phyloP scores from a whole-genome alignment of 495 filamentous ascomycete genomes.

The Xeromyces bisporus region DNA sequence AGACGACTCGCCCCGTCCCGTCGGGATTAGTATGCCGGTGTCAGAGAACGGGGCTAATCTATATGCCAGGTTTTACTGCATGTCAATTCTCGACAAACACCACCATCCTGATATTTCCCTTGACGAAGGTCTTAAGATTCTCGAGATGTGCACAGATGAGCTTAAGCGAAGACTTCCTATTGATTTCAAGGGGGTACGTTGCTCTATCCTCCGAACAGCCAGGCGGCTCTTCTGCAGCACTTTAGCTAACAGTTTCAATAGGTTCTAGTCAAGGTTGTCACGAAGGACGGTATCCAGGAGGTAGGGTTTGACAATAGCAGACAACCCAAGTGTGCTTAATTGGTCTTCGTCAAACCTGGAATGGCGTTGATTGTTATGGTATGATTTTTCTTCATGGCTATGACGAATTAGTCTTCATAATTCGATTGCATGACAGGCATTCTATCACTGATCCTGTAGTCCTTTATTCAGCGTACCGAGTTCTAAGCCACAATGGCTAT shows the following conservation, averaged over 20 bases:
- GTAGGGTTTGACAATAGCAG: constrained; percentile 66
- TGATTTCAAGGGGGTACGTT: constrained; percentile 82
- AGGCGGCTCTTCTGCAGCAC: neutral
- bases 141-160: constrained; percentile 91
- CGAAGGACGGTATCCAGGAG: constrained; percentile 74
- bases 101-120: constrained; percentile 85
- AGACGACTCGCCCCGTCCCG: constrained; percentile 17
- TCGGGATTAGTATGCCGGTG: neutral
- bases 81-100: constrained; percentile 94
- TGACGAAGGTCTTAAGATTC: constrained; percentile 74
- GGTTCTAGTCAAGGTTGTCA: constrained; percentile 81
- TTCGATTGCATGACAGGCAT: neutral
- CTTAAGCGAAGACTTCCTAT: constrained; percentile 88
- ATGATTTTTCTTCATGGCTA: constrained; percentile 28
- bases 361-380: constrained; percentile 13
- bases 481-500: no score
- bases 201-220: neutral
- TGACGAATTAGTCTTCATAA: constrained; percentile 6
- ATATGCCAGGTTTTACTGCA: constrained; percentile 63
- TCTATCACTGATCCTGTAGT: constrained; percentile 4
- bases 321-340: constrained; percentile 50
- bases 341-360: constrained; percentile 7
- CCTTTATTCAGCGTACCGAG: no score
- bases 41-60: constrained; percentile 9
- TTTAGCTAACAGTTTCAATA: constrained; percentile 7